Evolutionary conservation across 2,329 filamentous ascomycete genomes (phyloP).

Genomic region (Exophiala alcalophila): DNA sequence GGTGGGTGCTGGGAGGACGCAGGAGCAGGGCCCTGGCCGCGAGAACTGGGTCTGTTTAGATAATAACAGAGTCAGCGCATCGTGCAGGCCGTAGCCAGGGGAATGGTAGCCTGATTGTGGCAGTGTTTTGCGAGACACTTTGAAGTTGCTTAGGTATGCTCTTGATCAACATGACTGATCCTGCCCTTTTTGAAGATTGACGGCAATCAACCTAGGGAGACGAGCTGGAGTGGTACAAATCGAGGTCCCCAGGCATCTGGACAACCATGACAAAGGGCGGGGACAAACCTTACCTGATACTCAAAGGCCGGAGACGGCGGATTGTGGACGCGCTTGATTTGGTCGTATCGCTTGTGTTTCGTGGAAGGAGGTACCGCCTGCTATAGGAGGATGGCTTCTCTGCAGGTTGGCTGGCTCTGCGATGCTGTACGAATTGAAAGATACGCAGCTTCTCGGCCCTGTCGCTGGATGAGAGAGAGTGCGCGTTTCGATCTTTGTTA

Average conservation of each 20-base stretch:
- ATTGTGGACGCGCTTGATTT: neutral
- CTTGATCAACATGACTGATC: neutral
- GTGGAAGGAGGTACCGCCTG: neutral
- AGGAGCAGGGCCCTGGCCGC: neutral
- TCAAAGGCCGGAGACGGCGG: slow-evolving; percentile 4
- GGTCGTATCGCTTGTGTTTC: neutral
- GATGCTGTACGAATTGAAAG: slow-evolving; percentile 17
- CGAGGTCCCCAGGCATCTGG: no score
- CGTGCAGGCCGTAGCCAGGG: no score
- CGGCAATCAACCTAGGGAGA: no score
- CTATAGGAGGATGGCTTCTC: neutral
- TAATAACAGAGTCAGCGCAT: neutral
- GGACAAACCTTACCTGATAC: slow-evolving; percentile 3
- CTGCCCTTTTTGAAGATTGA: neutral
- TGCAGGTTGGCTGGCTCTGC: slow-evolving; percentile 1
- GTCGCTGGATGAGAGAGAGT: slow-evolving; percentile 14
- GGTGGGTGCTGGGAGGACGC: neutral
- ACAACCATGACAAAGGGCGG: neutral
- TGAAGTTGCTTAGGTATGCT: neutral
- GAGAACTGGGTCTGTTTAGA: neutral
- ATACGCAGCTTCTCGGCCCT: slow-evolving; percentile 11
- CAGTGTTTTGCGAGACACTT: no score
- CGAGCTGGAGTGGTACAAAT: no score
- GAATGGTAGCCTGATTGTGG: neutral
- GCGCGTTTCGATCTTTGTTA: slow-evolving; percentile 11